Evolutionary conservation across 1,284 basidiomycete genomes (phyloP).

Genomic region (Ganoderma multipileum): DNA sequence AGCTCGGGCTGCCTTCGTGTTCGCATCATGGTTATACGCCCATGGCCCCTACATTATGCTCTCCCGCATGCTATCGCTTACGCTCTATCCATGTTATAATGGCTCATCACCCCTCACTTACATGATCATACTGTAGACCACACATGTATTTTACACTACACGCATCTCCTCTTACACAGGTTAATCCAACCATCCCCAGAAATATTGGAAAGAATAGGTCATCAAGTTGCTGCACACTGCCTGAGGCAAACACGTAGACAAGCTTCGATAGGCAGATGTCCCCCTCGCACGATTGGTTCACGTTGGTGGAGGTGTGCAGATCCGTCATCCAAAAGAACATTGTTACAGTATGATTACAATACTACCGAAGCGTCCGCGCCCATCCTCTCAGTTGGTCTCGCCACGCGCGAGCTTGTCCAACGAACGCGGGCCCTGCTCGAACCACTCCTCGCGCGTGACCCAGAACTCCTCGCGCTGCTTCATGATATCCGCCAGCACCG

Average conservation of each 20-base stretch:
- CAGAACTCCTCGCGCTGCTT: constrained; percentile 94
- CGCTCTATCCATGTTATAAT: constrained; percentile 26
- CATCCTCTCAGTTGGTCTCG: constrained; percentile 47
- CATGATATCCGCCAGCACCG: constrained; percentile 98
- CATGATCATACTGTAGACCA: constrained; percentile 17
- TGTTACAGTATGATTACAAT: constrained; percentile 25
- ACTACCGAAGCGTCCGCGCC: constrained; percentile 20
- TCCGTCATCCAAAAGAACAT: constrained; percentile 12
- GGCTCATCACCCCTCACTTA: constrained; percentile 24
- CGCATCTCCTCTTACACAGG: background rate
- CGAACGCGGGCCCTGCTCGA: constrained; percentile 83
- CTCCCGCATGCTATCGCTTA: constrained; percentile 25
- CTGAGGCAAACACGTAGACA: too few relatives aligned
- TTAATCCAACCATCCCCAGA: background rate
- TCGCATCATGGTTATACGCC: background rate
- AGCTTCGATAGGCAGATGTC: too few relatives aligned
- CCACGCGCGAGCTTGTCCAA: constrained; percentile 85
- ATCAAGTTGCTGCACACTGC: too few relatives aligned
- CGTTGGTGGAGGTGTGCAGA: background rate
- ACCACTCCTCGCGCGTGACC: constrained; percentile 93
- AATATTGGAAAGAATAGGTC: too few relatives aligned
- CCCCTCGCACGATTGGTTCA: background rate
- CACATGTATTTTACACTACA: constrained; percentile 27
- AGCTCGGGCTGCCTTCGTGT: background rate
- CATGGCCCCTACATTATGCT: constrained; percentile 4